Evolutionary conservation across 164 flowering plant species (phyloP), one percentile per base, ranked within the genome.

Genomic region (Santalum album): DNA sequence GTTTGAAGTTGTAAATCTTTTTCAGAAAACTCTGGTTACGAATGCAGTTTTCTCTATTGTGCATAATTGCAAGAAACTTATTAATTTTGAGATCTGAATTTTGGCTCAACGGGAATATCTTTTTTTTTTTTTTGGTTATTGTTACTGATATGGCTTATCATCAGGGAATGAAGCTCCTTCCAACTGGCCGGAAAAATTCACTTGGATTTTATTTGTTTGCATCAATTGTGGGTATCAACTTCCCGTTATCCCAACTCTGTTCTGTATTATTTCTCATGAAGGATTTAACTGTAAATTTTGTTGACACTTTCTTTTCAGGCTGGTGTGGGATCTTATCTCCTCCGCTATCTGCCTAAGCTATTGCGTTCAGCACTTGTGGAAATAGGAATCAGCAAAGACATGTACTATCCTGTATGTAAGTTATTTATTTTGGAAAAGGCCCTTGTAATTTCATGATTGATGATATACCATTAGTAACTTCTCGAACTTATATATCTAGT

Each of bases 141-240:
- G 49, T 53, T 18, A 12, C 15, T 60, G 58, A 26, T 26, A 1
- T 55, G 54, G 52, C 23, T 62, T 51, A 17, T 38, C 66, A 39
- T 43, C 83, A 92, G 98, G 98, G 98, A 51, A 92, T 92, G 98
- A 92, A 72, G 81, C 76, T 86, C 69, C 90, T 92, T 23, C 98
- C 98, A 52, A 78, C 87, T 56, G 95, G 98, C 51, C 74, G 86
- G 61, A 84, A 64, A 72, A 80, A 53, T 67, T 82, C 96, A 12
- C 75, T 92, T 10, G 94, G 77, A 17, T 68, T 92, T 34, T 71
- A 86, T 60, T 15, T 89, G 14, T 87, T 84, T 69, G 76, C 95
- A 25, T 83, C 75, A 48, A 43, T 72, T 51, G 98, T 92, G 65
- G 55, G 96, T 75, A 56, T 55, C 53, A 43, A 11, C 26, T 21